phyloP scores from a whole-genome alignment of 2,329 filamentous ascomycete species.

The Pestalotiopsis sp. region DNA sequence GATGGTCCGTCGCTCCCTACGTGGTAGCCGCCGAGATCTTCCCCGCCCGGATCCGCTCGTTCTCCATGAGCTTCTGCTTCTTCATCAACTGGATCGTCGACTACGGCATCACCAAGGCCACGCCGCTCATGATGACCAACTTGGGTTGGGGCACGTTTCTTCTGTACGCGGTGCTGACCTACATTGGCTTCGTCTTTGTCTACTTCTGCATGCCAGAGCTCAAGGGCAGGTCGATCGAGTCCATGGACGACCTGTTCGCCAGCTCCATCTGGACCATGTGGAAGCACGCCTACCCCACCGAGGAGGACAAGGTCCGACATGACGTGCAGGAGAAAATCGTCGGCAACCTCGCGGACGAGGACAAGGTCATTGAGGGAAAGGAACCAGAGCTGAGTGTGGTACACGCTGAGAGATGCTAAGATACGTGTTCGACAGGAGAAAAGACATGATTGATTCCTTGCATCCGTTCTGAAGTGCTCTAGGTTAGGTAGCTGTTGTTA shows the following conservation, averaged over 20 bases:
- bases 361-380: conserved; percentile 5
- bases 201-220: conserved; percentile 49
- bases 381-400: conserved; percentile 7
- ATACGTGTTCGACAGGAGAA: no score
- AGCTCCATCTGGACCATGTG: conserved; percentile 40
- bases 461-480: no score
- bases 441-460: no score
- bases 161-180: conserved; percentile 34
- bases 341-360: conserved; percentile 20
- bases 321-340: conserved; percentile 26
- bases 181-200: conserved; percentile 37
- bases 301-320: conserved; percentile 32
- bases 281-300: conserved; percentile 37
- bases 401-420: conserved; percentile 7
- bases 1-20: conserved; percentile 26
- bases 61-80: conserved; percentile 28
- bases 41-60: conserved; percentile 30
- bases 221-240: conserved; percentile 49
- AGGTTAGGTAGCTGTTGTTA: no score
- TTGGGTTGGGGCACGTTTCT: conserved; percentile 37
- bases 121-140: conserved; percentile 34
- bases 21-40: conserved; percentile 33
- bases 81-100: conserved; percentile 33
- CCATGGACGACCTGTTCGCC: conserved; percentile 48
- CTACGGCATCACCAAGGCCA: conserved; percentile 32